Evolutionary conservation across 1,139 yeast genomes (phyloP), one percentile per base, ranked within the genome.

Genomic region (Candida tropicalis): DNA sequence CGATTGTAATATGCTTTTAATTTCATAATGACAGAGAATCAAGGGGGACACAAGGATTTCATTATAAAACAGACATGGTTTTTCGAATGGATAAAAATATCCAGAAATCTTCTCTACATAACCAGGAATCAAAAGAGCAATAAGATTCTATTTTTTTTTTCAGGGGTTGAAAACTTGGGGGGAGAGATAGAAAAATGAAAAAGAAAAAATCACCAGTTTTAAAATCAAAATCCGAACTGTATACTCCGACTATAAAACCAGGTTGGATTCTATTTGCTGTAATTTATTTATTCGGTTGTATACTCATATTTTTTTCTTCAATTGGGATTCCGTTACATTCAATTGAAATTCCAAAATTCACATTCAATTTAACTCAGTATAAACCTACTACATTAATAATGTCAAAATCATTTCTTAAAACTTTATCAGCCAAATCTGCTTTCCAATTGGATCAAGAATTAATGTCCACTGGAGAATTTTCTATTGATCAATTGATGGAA

Each of bases 401-500:
- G 39, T 26, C 33, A 24, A 11, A 15, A 27, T 24, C 47, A 18
- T 32, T 44, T 37, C 57, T 68, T 46, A 67, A 60, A 43, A 67
- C 77, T 1, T 68, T 84, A 2, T 66, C 84, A 1, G 82, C 96
- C 0, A 76, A 78, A 45, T 68, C 82, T 0, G 98, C 98, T 0
- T 84, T 95, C 0, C 80, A 77, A 36, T 75, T 93, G 34, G 99
- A 93, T 58, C 75, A 76, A 48, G 96, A 90, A 57, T 75, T 93
- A 52, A 93, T 93, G 98, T 82, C 95, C 7, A 65, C 84, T 0
- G 82, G 82, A 2, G 88, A 93, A 2, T 93, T 86, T 66, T 86
- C 97, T 18, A 77, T 93, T 43, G 97, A 91, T 59, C 99, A 93
- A 58, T 68, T 93, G 60, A 91, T 93, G 99, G 99, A 93, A 65